These are phyloP conservation scores for Suhomyces yuchorum DNA, from an alignment of 1,139 yeast species.

Conservation along the genomic window DNA sequence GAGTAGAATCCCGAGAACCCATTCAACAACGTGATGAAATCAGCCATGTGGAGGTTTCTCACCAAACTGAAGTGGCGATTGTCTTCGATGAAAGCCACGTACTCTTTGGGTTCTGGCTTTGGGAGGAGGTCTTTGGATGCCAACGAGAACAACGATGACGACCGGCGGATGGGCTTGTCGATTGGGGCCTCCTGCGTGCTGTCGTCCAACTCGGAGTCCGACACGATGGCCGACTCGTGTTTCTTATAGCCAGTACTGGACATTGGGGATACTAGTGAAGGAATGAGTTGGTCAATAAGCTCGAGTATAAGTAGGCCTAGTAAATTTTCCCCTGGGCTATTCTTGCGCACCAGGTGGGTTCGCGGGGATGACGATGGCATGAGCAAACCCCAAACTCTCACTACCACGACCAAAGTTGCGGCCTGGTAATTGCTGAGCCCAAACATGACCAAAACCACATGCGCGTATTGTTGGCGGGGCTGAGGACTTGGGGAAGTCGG, in stretches of 20 bases:
- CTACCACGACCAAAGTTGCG: not conserved
- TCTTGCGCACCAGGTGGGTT: not conserved
- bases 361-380: not conserved
- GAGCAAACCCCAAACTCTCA: not conserved
- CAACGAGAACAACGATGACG: constrained; percentile 38
- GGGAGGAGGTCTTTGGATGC: constrained; percentile 38
- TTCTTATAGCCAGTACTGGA: constrained; percentile 22
- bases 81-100: constrained; percentile 76
- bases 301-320: not conserved
- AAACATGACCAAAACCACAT: not conserved
- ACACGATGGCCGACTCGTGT: constrained; percentile 42
- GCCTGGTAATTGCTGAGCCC: not conserved
- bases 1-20: constrained; percentile 91
- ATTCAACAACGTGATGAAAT: constrained; percentile 87
- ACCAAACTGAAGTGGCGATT: constrained; percentile 75
- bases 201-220: constrained; percentile 35
- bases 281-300: not conserved
- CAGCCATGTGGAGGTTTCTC: constrained; percentile 90
- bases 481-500: not conserved
- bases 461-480: not conserved
- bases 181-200: constrained; percentile 22
- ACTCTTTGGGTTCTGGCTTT: constrained; percentile 73
- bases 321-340: not conserved
- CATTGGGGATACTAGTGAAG: constrained; percentile 10
- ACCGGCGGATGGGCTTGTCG: constrained; percentile 40